These are phyloP conservation scores for Exophiala phaeomuriformis DNA, from an alignment of 2,329 filamentous ascomycete species.

Conservation along the genomic window DNA sequence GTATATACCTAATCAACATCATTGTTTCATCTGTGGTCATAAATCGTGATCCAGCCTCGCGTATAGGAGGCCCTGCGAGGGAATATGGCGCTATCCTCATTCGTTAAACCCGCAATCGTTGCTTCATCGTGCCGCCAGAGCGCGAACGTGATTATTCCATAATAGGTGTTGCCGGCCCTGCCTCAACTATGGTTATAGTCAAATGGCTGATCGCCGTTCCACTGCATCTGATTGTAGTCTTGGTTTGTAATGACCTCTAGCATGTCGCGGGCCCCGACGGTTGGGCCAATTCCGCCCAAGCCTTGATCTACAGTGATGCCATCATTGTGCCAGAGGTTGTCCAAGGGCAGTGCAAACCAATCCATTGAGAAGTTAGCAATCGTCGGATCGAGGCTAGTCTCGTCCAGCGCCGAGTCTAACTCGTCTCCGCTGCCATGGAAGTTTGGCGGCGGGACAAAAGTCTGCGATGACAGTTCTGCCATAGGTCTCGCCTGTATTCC, in stretches of 20 bases:
- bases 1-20: background rate
- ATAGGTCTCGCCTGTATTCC: conserved; percentile 25
- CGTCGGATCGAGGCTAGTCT: conserved; percentile 16
- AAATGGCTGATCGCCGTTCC: conserved; percentile 14
- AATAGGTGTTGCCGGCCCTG: background rate
- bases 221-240: conserved; percentile 22
- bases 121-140: no score
- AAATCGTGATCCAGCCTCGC: no score
- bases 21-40: background rate
- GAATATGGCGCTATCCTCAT: no score
- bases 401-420: conserved; percentile 20
- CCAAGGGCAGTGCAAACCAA: conserved; percentile 56
- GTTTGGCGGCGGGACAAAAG: conserved; percentile 26
- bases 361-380: conserved; percentile 33
- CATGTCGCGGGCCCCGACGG: conserved; percentile 49
- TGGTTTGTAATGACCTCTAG: conserved; percentile 36
- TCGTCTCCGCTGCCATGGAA: conserved; percentile 25
- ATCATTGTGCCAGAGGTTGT: conserved; percentile 50
- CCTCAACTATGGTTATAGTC: conserved; percentile 1
- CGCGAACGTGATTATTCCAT: background rate
- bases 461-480: conserved; percentile 24
- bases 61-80: no score
- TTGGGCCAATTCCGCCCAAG: conserved; percentile 54
- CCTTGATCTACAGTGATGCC: conserved; percentile 44
- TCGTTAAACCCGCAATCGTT: no score